Percentiles rank a stretch among this genome's conserved stretches.
phyloP scores from a whole-genome alignment of 2,329 filamentous ascomycete species.

The Exophiala aquamarina region DNA sequence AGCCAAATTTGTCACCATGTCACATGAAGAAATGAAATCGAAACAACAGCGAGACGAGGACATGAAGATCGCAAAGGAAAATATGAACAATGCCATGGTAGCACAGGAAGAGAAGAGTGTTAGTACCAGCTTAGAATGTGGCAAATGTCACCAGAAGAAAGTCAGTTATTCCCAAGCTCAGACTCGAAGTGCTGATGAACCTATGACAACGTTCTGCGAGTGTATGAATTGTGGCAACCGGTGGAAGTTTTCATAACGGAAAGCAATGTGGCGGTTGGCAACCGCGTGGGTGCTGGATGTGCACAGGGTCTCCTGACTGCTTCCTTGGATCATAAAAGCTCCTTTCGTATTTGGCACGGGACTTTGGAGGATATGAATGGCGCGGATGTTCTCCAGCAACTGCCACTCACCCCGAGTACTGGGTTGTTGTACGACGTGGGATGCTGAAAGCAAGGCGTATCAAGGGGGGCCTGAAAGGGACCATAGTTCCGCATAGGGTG shows the following conservation, averaged over 20 bases:
- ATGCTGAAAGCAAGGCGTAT: no score
- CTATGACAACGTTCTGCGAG: conserved; percentile 55
- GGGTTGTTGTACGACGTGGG: no score
- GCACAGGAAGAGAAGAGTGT: conserved; percentile 89
- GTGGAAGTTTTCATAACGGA: conserved; percentile 35
- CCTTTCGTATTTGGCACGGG: no score
- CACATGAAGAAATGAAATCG: conserved; percentile 86
- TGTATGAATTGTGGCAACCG: conserved; percentile 50
- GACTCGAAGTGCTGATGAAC: conserved; percentile 92
- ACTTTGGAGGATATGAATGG: no score
- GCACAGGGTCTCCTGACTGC: no score
- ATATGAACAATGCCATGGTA: conserved; percentile 96
- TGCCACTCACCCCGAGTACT: no score
- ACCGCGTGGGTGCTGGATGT: no score
- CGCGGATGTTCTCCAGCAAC: no score
- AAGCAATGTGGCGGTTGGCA: no score
- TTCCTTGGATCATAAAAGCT: no score
- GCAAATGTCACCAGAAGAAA: conserved; percentile 89
- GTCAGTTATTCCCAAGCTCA: conserved; percentile 96
- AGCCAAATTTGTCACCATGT: conserved; percentile 79
- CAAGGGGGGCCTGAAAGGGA: no score
- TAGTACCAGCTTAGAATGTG: conserved; percentile 81
- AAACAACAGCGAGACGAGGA: conserved; percentile 77
- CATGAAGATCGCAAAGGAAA: conserved; percentile 76
- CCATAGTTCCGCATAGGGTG: no score